These are phyloP conservation scores for Claviceps fusiformis DNA, from an alignment of 2,329 filamentous ascomycete species.

Conservation along the genomic window DNA sequence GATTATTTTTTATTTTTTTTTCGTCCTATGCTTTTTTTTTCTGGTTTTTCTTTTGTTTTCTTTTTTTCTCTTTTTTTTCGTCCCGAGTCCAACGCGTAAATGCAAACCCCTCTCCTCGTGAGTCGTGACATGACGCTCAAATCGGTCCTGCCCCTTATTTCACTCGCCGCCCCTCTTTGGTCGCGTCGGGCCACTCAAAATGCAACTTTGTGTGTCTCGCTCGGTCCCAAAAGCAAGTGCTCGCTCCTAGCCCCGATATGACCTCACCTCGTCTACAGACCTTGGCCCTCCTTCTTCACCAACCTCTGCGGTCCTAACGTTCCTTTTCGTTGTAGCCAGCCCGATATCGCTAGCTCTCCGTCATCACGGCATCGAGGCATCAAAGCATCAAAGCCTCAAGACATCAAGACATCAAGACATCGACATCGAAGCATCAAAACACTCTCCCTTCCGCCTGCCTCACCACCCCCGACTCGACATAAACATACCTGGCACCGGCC, in stretches of 20 bases:
- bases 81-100: too few relatives aligned
- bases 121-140: too few relatives aligned
- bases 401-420: neutral
- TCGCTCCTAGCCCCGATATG: neutral
- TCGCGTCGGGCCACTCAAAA: neutral
- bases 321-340: neutral
- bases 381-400: neutral
- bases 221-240: neutral
- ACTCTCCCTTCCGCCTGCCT: neutral
- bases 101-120: too few relatives aligned
- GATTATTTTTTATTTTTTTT: neutral
- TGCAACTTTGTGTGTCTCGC: neutral
- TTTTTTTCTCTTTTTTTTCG: neutral
- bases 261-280: neutral
- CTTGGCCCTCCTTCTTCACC: neutral
- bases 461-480: neutral
- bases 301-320: neutral
- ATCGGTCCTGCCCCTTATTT: neutral
- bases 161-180: slow-evolving; percentile 1
- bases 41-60: neutral
- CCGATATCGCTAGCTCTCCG: neutral
- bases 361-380: neutral
- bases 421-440: neutral
- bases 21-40: neutral
- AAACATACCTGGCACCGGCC: slow-evolving; percentile 6